phyloP scores from a whole-genome alignment of 2,329 filamentous ascomycete species.

The Allantophomopsis lycopodina region DNA sequence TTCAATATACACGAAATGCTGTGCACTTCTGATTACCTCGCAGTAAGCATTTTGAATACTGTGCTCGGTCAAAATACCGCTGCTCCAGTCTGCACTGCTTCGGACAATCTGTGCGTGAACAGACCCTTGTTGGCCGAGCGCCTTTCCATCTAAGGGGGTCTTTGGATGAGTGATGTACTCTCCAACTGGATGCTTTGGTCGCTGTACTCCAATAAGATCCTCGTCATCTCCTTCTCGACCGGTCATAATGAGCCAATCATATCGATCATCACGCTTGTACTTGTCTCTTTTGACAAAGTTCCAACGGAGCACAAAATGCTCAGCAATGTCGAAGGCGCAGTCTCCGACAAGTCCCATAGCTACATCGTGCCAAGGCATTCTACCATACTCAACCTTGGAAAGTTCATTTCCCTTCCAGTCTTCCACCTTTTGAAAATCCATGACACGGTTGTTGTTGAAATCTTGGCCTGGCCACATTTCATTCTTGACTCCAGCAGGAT shows the following conservation, averaged over 20 bases:
- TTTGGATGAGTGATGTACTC: slow-evolving; percentile 75
- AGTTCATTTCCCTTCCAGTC: slow-evolving; percentile 92
- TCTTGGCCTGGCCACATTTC: slow-evolving; percentile 94
- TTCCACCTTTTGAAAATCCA: slow-evolving; percentile 85
- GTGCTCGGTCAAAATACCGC: slow-evolving; percentile 71
- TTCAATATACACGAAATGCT: slow-evolving; percentile 95
- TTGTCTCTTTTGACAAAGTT: slow-evolving; percentile 97
- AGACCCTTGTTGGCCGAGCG: slow-evolving; percentile 49
- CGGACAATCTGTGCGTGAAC: slow-evolving; percentile 77
- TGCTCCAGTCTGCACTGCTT: slow-evolving; percentile 87
- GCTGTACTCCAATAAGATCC: slow-evolving; percentile 75
- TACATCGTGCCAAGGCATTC: slow-evolving; percentile 98
- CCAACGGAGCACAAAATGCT: slow-evolving; percentile 91
- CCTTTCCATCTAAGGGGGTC: slow-evolving; percentile 53
- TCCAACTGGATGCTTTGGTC: slow-evolving; percentile 79
- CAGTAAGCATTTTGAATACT: slow-evolving; percentile 80
- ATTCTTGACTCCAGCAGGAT: slow-evolving; percentile 67
- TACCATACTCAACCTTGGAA: slow-evolving; percentile 78
- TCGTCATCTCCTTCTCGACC: slow-evolving; percentile 68
- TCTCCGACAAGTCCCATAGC: slow-evolving; percentile 84
- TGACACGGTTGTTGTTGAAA: slow-evolving; percentile 93
- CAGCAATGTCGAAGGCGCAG: slow-evolving; percentile 84
- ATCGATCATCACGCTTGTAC: slow-evolving; percentile 77
- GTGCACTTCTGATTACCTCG: slow-evolving; percentile 71
- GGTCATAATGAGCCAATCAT: slow-evolving; percentile 74